phyloP scores from a whole-genome alignment of 2,329 filamentous ascomycete genomes.

The Bipolaris gigantea region DNA sequence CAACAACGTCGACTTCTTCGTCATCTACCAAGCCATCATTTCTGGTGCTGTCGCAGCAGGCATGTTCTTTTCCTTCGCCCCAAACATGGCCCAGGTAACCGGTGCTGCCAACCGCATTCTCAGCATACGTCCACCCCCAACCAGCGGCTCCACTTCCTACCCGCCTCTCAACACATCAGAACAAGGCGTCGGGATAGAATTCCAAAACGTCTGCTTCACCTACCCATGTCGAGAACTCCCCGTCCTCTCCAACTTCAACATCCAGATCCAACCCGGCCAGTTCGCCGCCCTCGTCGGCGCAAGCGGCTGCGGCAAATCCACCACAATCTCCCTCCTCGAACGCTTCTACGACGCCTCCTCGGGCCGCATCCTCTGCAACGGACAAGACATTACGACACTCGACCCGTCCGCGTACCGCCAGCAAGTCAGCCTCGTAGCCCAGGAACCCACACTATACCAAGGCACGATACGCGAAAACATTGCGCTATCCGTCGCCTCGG shows the following conservation, averaged over 20 bases:
- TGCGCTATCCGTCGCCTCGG: slow-evolving; percentile 36
- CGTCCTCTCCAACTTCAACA: slow-evolving; percentile 52
- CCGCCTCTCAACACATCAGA: slow-evolving; percentile 11
- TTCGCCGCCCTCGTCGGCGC: slow-evolving; percentile 72
- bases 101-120: slow-evolving; percentile 44
- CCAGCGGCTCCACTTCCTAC: slow-evolving; percentile 10
- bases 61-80: slow-evolving; percentile 51
- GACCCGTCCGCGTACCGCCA: slow-evolving; percentile 46
- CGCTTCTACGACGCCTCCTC: slow-evolving; percentile 69
- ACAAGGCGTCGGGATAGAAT: slow-evolving; percentile 64
- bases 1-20: slow-evolving; percentile 52
- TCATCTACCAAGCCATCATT: slow-evolving; percentile 57
- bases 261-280: slow-evolving; percentile 58
- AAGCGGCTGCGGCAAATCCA: slow-evolving; percentile 71
- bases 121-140: slow-evolving; percentile 33
- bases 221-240: slow-evolving; percentile 89
- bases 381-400: slow-evolving; percentile 41
- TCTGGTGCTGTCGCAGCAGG: slow-evolving; percentile 47
- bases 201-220: slow-evolving; percentile 89
- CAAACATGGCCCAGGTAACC: slow-evolving; percentile 47
- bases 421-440: slow-evolving; percentile 49
- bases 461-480: slow-evolving; percentile 49
- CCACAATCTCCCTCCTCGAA: slow-evolving; percentile 63
- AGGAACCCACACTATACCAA: slow-evolving; percentile 53
- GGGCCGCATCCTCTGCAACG: slow-evolving; percentile 63